Conservation (phyloP, 352 stramenopile species). For the Phytopythium montanum region DNA sequence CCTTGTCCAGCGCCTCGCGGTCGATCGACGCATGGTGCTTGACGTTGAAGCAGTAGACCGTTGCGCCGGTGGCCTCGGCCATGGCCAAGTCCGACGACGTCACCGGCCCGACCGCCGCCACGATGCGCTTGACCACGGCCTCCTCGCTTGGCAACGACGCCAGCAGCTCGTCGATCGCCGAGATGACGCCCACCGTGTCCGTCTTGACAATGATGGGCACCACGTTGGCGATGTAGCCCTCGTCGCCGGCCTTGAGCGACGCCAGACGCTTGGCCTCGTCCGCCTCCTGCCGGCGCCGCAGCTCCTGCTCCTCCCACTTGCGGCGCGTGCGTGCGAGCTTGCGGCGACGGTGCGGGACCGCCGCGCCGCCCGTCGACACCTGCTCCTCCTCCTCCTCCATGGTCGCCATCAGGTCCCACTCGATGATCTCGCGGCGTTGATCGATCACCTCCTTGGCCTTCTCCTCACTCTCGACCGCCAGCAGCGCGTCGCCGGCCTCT, state of each 20-base stretch:
- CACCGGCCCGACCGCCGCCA: slow-evolving; percentile 76
- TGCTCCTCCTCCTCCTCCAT: slow-evolving; percentile 50
- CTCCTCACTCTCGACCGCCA: slow-evolving; percentile 73
- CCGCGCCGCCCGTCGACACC: slow-evolving; percentile 24
- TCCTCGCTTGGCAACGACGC: slow-evolving; percentile 64
- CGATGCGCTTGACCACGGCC: slow-evolving; percentile 79
- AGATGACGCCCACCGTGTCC: slow-evolving; percentile 96
- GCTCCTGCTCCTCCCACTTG: slow-evolving; percentile 68
- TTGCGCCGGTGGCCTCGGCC: slow-evolving; percentile 75
- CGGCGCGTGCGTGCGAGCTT: slow-evolving; percentile 45
- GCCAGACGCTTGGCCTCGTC: slow-evolving; percentile 72
- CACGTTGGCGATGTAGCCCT: slow-evolving; percentile 89
- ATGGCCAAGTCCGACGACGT: slow-evolving; percentile 82
- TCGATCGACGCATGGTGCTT: slow-evolving; percentile 69
- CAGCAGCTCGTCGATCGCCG: slow-evolving; percentile 90
- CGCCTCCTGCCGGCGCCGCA: slow-evolving; percentile 56
- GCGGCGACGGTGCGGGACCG: slow-evolving; percentile 26
- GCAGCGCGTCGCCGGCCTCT: slow-evolving; percentile 71
- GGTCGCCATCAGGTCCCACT: slow-evolving; percentile 74
- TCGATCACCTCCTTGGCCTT: slow-evolving; percentile 76
- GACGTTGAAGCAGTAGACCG: slow-evolving; percentile 90
- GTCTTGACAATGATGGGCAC: slow-evolving; percentile 98
- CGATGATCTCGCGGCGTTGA: slow-evolving; percentile 61
- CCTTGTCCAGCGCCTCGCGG: slow-evolving; percentile 76
- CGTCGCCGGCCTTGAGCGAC: slow-evolving; percentile 60